Conservation (phyloP, 805 yeast genomes). For the Monosporozyma unispora region DNA sequence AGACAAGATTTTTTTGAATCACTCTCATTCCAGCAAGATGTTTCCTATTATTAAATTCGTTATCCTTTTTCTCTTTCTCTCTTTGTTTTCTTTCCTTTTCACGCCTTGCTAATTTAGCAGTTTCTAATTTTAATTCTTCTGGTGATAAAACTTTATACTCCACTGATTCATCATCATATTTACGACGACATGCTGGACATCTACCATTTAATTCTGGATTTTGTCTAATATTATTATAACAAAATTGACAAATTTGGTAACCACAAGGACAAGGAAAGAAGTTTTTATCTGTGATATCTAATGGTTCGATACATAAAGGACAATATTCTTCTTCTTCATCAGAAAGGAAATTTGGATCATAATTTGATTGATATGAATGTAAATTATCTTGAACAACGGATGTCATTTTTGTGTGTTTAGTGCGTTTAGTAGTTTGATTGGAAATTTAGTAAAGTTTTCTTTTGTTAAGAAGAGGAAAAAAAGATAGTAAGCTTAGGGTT, state of each 20-base stretch:
- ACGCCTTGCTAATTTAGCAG: conserved; percentile 66
- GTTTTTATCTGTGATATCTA: conserved; percentile 92
- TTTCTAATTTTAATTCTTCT: conserved; percentile 78
- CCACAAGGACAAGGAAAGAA: conserved; percentile 99
- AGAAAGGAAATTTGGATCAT: conserved; percentile 28
- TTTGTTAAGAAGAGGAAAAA: background rate
- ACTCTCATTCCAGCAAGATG: conserved; percentile 96
- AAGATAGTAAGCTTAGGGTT: too few species aligned
- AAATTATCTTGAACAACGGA: conserved; percentile 23
- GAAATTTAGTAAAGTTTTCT: background rate
- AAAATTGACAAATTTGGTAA: conserved; percentile 94
- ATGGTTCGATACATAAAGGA: conserved; percentile 95
- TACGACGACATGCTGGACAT: conserved; percentile 96
- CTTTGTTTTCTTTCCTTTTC: conserved; percentile 76
- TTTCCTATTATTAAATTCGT: conserved; percentile 70
- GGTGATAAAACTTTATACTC: conserved; percentile 76
- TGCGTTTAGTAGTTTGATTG: background rate
- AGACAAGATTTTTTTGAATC: conserved; percentile 94
- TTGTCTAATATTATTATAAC: conserved; percentile 92
- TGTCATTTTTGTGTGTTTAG: conserved; percentile 9
- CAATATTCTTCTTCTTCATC: conserved; percentile 37
- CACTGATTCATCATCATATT: conserved; percentile 86
- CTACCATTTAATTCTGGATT: conserved; percentile 92
- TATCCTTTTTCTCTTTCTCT: conserved; percentile 87
- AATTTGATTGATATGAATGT: conserved; percentile 24